Evolutionary conservation across 495 filamentous ascomycete species (phyloP), one percentile per base, ranked within the genome.

Genomic region (Neurospora sp.): DNA sequence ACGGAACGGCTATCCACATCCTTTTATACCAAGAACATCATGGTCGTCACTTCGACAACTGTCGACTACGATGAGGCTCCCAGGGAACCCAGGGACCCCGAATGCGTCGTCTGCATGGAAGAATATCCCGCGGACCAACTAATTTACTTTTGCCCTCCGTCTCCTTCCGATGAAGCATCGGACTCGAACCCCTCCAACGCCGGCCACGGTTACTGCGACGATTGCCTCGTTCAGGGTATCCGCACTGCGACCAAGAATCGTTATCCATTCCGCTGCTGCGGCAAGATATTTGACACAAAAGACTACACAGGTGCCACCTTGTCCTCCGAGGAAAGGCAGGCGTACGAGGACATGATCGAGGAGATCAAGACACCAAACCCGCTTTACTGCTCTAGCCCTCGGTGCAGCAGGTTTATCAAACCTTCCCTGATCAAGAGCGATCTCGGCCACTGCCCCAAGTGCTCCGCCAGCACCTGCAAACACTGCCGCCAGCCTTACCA

Each of bases 181-280:
- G 12, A 66, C 6, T 66, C 27, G 31, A 66, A 5, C 53, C 3
- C 12, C 14, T 66, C 14, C 27, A 16, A 66, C 14, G 12, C 27
- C 40, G 5, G 27, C 38, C 72, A 73, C 42, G 68, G 68, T 18
- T 73, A 70, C 68, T 73, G 72, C 18, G 72, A 61, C 22, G 37
- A 9, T 14, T 73, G 72, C 41, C 27, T 69, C 22, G 72, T 5
- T 18, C n/a, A n/a, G 4, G 72, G 72, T 6, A 70, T 73, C 68
- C 38, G 40, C 27, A 18, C 12, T 11, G 68, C 68, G 3, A 69
- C 40, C 1, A 37, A 37, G 31, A 48, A n/a, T 18, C 20, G 42
- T 18, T 31, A 40, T 18, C 38, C 72, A 1, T 73, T 73, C 38
- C 68, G 53, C n/a, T 73, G 72, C 41, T 73, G 72, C 42, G 72